phyloP scores from a whole-genome alignment of 108 stramenopile genomes.

The Discostella pseudostelligera region DNA sequence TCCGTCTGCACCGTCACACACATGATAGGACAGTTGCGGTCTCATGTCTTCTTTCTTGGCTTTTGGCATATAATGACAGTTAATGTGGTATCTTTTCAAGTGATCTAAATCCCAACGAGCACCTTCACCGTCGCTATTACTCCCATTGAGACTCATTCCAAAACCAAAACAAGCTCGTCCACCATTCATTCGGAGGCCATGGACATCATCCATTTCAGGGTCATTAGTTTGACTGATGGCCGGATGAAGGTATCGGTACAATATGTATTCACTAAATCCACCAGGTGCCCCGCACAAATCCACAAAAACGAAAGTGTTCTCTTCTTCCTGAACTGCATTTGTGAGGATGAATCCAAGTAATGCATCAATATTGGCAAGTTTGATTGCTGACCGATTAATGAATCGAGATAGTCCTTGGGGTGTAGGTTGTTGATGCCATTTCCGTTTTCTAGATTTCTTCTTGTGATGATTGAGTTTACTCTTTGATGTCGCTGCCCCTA shows the following conservation, averaged over 20 bases:
- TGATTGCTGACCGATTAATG: conserved; percentile 78
- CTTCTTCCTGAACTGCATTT: background rate
- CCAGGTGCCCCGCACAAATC: conserved; percentile 90
- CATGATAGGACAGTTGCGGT: conserved; percentile 35
- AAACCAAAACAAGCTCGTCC: conserved; percentile 55
- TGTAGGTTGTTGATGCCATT: conserved; percentile 44
- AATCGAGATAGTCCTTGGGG: conserved; percentile 25
- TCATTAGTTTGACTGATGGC: background rate
- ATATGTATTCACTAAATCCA: conserved; percentile 87
- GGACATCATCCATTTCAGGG: background rate
- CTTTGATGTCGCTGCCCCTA: conserved; percentile 40
- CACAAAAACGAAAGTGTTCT: conserved; percentile 62
- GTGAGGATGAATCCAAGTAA: conserved; percentile 58
- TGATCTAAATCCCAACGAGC: conserved; percentile 62
- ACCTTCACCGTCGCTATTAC: conserved; percentile 76
- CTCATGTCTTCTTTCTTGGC: background rate
- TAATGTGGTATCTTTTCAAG: conserved; percentile 18
- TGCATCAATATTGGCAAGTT: conserved; percentile 82
- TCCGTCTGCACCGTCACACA: conserved; percentile 69
- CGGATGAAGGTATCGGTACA: conserved; percentile 52
- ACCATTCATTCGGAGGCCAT: background rate
- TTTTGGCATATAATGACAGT: too few relatives aligned
- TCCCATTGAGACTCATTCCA: conserved; percentile 79
- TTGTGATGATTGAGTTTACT: background rate
- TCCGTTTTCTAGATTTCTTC: conserved; percentile 41